Percentiles rank a stretch among this genome's conserved stretches.
phyloP scores from a whole-genome alignment of 108 stramenopile species.

The Epithemia pelagica region DNA sequence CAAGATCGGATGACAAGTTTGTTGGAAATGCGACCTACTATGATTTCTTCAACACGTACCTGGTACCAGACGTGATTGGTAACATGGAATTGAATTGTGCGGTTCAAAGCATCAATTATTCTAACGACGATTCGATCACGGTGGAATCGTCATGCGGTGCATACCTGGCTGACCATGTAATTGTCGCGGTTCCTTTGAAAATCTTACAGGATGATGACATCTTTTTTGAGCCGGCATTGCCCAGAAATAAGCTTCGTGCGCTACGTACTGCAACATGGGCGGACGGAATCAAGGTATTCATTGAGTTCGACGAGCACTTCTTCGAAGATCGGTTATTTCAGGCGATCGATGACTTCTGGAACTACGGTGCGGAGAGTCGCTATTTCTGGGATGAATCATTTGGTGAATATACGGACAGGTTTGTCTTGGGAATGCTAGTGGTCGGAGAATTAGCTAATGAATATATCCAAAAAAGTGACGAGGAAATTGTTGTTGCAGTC shows the following conservation, averaged over 20 bases:
- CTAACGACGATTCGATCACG: not conserved
- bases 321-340: constrained; percentile 6
- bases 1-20: not conserved
- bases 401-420: not conserved
- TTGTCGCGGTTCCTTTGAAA: constrained; percentile 10
- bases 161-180: constrained; percentile 11
- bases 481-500: constrained; percentile 4
- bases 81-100: not conserved
- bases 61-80: not conserved
- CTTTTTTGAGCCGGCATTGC: constrained; percentile 12
- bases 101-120: not conserved
- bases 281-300: constrained; percentile 12
- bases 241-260: not conserved
- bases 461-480: constrained; percentile 2
- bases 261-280: constrained; percentile 2
- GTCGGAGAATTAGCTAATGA: not conserved
- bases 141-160: not conserved
- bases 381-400: constrained; percentile 6
- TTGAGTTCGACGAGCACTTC: constrained; percentile 26
- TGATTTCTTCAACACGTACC: not conserved
- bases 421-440: constrained; percentile 9
- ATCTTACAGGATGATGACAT: constrained; percentile 21
- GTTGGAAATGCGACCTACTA: not conserved
- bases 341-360: not conserved
- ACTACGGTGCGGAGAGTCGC: not conserved